phyloP scores from a whole-genome alignment of 1,284 basidiomycete species.

The Malassezia restricta region DNA sequence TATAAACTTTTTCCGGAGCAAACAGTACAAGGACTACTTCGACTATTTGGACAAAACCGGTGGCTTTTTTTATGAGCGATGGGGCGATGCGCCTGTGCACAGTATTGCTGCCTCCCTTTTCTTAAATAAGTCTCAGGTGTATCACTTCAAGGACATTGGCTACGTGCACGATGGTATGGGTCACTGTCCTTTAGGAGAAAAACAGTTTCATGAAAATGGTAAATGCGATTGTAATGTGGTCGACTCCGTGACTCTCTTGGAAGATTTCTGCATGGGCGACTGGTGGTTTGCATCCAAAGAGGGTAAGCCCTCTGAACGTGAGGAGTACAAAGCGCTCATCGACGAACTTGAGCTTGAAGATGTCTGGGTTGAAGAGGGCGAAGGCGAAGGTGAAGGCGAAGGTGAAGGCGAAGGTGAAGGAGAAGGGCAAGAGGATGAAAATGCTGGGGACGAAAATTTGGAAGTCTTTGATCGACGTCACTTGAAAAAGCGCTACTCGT shows the following conservation, averaged over 20 bases:
- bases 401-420: background rate
- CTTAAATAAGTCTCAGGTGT: slow-evolving; percentile 26
- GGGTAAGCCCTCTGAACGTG: slow-evolving; percentile 9
- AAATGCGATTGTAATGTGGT: slow-evolving; percentile 34
- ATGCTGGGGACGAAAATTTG: no score
- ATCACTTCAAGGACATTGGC: slow-evolving; percentile 38
- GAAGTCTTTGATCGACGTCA: no score
- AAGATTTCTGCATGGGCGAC: slow-evolving; percentile 27
- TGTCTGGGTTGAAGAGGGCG: background rate
- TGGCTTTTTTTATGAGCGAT: slow-evolving; percentile 54
- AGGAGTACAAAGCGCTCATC: background rate
- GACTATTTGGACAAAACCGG: slow-evolving; percentile 63
- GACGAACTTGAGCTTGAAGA: background rate
- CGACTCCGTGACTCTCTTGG: background rate
- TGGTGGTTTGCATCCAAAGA: slow-evolving; percentile 30
- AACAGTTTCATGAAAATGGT: slow-evolving; percentile 35
- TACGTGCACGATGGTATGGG: slow-evolving; percentile 32
- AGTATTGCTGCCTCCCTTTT: slow-evolving; percentile 40
- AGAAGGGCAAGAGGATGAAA: no score
- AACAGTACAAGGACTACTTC: slow-evolving; percentile 67
- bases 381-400: no score
- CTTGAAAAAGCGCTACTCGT: no score
- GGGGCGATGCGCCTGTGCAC: slow-evolving; percentile 64
- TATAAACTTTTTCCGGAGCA: slow-evolving; percentile 62
- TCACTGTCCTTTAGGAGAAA: slow-evolving; percentile 29